Evolutionary conservation across 148 eudicot genomes (phyloP).

Genomic region (Pouteria glomerata): DNA sequence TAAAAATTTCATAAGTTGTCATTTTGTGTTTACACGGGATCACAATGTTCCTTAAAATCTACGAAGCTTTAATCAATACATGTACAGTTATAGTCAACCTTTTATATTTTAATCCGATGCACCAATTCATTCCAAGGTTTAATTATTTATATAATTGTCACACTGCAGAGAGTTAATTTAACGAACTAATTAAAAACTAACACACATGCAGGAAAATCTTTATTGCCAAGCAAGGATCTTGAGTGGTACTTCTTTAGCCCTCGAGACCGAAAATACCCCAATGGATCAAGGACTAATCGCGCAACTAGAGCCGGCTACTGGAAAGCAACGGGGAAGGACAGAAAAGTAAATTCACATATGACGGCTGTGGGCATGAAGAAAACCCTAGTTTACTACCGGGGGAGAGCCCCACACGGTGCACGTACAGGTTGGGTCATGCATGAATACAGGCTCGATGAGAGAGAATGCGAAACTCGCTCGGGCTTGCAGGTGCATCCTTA

Average conservation of each 20-base stretch:
- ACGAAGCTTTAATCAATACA: too few species aligned
- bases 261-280: constrained; percentile 76
- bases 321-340: constrained; percentile 88
- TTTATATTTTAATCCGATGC: too few species aligned
- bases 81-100: too few species aligned
- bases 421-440: constrained; percentile 93
- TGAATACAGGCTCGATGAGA: constrained; percentile 78
- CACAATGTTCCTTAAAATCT: too few species aligned
- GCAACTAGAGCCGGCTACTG: constrained; percentile 86
- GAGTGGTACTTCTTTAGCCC: constrained; percentile 95
- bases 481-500: constrained; percentile 52
- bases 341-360: constrained; percentile 63
- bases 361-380: constrained; percentile 81
- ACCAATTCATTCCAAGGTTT: too few species aligned
- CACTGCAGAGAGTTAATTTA: too few species aligned
- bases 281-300: constrained; percentile 89
- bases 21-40: too few species aligned
- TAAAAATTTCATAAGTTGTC: too few species aligned
- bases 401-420: constrained; percentile 80
- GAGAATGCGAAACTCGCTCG: constrained; percentile 58
- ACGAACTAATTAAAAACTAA: too few species aligned
- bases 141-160: too few species aligned
- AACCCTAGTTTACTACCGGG: constrained; percentile 82
- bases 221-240: constrained; percentile 78
- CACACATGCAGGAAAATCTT: constrained; percentile 52